These are phyloP conservation scores for Helichrysum umbraculigerum DNA, from an alignment of 129 eudicot species.

Conservation along the genomic window DNA sequence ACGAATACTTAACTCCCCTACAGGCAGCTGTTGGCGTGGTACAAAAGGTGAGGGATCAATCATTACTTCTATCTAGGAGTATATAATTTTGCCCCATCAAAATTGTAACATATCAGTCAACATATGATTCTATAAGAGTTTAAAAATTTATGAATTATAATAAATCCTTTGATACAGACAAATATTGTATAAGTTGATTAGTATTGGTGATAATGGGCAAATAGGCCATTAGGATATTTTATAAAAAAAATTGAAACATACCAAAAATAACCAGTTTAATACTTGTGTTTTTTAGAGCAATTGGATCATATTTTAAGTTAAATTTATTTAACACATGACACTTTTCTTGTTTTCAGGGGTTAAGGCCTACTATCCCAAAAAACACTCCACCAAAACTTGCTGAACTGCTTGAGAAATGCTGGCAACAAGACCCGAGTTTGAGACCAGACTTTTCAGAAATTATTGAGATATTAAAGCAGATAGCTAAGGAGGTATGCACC, in stretches of 20 bases:
- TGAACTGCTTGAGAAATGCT: conserved; percentile 91
- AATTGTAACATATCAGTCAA: conserved; percentile 2
- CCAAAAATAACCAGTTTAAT: neutral
- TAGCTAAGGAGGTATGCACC: conserved; percentile 72
- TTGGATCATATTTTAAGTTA: neutral
- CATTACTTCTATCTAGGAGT: neutral
- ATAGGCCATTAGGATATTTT: conserved; percentile 1
- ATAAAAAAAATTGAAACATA: neutral
- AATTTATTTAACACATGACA: neutral
- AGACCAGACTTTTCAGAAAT: conserved; percentile 94
- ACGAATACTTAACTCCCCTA: conserved; percentile 86
- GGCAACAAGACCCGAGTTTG: conserved; percentile 86
- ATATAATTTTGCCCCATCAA: neutral
- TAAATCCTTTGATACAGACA: neutral
- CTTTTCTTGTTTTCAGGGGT: conserved; percentile 49
- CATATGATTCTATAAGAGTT: neutral
- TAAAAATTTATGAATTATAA: neutral
- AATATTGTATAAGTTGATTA: neutral
- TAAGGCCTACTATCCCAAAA: conserved; percentile 92
- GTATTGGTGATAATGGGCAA: neutral
- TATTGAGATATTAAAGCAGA: conserved; percentile 55
- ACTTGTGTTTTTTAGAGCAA: neutral
- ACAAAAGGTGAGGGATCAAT: conserved; percentile 64
- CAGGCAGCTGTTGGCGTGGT: conserved; percentile 98
- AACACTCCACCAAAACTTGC: conserved; percentile 74